phyloP scores from a whole-genome alignment of 2,329 filamentous ascomycete species.

The Aspergillus fructus region DNA sequence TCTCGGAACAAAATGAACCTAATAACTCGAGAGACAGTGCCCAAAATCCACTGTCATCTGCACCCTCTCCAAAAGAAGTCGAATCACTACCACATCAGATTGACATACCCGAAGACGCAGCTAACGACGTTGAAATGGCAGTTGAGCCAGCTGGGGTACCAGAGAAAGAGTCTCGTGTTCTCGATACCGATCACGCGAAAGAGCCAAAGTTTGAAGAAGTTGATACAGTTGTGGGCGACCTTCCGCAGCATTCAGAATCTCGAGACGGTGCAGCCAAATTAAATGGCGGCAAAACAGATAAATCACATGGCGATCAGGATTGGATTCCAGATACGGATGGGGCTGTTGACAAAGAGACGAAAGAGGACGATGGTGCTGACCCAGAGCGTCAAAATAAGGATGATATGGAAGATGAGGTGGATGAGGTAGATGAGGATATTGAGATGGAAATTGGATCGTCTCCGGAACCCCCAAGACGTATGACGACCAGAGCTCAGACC shows the following conservation, averaged over 20 bases:
- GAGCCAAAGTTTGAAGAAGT: constrained; percentile 37
- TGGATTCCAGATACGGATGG: constrained; percentile 9
- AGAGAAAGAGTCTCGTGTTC: constrained; percentile 6
- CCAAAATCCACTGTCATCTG: constrained; percentile 11
- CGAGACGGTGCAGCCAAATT: constrained; percentile 13
- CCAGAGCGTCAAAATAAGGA: not conserved
- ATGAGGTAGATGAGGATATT: constrained; percentile 28
- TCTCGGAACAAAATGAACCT: constrained; percentile 9
- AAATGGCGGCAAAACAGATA: constrained; percentile 14
- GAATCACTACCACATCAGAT: constrained; percentile 14
- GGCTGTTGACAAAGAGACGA: constrained; percentile 13
- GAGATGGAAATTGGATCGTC: constrained; percentile 37
- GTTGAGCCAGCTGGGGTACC: constrained; percentile 21
- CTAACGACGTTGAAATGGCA: constrained; percentile 36
- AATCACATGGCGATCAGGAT: constrained; percentile 5
- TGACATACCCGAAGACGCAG: constrained; percentile 1
- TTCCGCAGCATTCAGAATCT: constrained; percentile 32
- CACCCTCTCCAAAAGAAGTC: constrained; percentile 11
- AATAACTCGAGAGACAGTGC: constrained; percentile 11
- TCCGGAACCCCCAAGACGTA: constrained; percentile 44
- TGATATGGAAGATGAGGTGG: constrained; percentile 20
- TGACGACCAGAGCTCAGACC: constrained; percentile 48
- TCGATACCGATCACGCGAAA: constrained; percentile 18
- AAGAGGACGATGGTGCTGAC: constrained; percentile 5
- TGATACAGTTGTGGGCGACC: constrained; percentile 33